Base-by-base conservation (phyloP, 768 basidiomycete genomes). In the Tephrocybe sp. region DNA sequence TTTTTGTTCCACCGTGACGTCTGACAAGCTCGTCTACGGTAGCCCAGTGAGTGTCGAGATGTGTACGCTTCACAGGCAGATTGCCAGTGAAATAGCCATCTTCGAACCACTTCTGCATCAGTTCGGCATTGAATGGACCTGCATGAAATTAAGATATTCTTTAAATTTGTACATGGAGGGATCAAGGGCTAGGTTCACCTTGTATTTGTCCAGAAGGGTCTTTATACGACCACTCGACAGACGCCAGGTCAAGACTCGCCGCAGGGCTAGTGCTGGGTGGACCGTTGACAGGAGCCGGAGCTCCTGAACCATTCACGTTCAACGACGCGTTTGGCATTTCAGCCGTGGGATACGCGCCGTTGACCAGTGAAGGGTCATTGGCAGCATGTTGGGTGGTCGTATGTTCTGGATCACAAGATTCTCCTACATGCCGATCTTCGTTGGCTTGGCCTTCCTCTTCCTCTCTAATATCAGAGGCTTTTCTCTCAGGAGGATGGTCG, bases 41-140 rank as follows among this genome's bases (percentile, higher is more conserved):
- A 45, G 72, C 78, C 86, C 86, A 92, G 11, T 84, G 78, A 11
- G 62, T 60, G 62, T 92, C 89, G 45, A 87, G 56, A 54, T 80
- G 75, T n/a, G 79, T 82, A 40, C 93, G 83, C 64, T 87, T 91
- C 82, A 95, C 86, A 31, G 89, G 82, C 20, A 98, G 77, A 55
- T 91, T 85, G 22, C 84, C 72, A 8, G 82, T 73, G 62, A 98
- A 98, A 68, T 95, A 98, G 13, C 90, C 89, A 60, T 88, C 89
- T 45, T 91, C 84, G 63, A 84, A 86, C 94, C 94, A 97, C 62
- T 90, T 90, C 71, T 96, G 93, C 94, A 98, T 96, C 48, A 88
- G 59, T 54, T 87, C 83, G 22, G 91, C 92, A 39, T 78, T 79
- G 76, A 96, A 98, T 5, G 94, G 93, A 51, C 94, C 93, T 96